Evolutionary conservation across 208 protist genomes (phyloP), one percentile per base, ranked within the genome.

Genomic region (Herpetomonas samuelpessoai): DNA sequence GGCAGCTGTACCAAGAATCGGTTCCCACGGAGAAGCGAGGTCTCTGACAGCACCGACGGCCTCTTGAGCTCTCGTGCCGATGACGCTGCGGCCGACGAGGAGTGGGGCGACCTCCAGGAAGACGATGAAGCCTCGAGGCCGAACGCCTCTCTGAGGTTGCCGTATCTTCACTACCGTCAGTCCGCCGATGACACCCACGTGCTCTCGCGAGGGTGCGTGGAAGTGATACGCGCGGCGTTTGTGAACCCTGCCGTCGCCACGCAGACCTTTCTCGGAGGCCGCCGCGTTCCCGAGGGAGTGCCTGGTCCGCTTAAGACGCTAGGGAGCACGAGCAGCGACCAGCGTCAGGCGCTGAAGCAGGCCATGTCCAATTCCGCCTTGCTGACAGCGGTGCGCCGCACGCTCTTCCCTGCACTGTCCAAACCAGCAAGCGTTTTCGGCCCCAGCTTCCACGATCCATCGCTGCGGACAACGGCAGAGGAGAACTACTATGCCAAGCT

Each of bases 391-490:
- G 27, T 76, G 16, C 65, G 67, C 12, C 55, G 68, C 29, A 56
- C 67, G 10, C 45, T 80, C 14, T 58, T 79, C 0, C 72, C 71
- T 18, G 48, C 30, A 1, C 77, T 65, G 9, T 24, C 51, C 7
- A 54, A 51, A n/a, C 64, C 64, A 3, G 24, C 38, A 4, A 55
- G 64, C 22, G 44, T 48, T 21, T 60, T 58, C 41, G 48, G 45
- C 28, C 54, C 48, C 12, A 45, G 48, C 21, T 30, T 24, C 47
- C 26, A 21, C 14, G 53, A 66, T 21, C 28, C n/a, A n/a, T 26
- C 30, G 18, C 68, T 77, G 30, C 77, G 68, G 24, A 80, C 77
- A 19, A 76, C 62, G 3, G 65, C 74, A 2, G 77, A 83, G 62
- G 77, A 80, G 25, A 56, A 71, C 47, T 80, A 83, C 62, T 61